Evolutionary conservation across 1,284 basidiomycete species (phyloP).

Genomic region (Phylloporus gajari): DNA sequence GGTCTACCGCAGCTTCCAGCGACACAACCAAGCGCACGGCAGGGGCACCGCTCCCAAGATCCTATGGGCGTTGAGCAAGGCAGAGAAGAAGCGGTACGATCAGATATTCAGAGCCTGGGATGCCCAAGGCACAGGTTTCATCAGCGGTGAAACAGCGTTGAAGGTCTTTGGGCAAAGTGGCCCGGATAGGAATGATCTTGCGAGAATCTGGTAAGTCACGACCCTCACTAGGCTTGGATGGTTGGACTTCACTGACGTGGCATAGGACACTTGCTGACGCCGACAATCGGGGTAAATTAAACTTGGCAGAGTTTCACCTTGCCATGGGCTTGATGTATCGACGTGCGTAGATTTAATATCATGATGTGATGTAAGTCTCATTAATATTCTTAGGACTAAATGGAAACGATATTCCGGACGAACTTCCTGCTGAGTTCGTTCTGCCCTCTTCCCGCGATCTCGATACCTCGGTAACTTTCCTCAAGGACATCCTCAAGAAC

Average conservation of each 20-base stretch:
- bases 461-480: conserved; percentile 89
- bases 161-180: conserved; percentile 98
- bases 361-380: conserved; percentile 1
- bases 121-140: conserved; percentile 83
- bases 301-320: conserved; percentile 96
- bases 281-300: conserved; percentile 93
- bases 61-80: conserved; percentile 89
- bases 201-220: conserved; percentile 86
- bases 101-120: conserved; percentile 99
- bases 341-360: conserved; percentile 62
- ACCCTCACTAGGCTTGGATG: background rate
- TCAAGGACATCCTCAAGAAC: conserved; percentile 90
- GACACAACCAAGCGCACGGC: conserved; percentile 81
- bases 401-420: conserved; percentile 90
- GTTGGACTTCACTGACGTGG: background rate
- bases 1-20: conserved; percentile 84
- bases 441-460: conserved; percentile 95
- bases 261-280: conserved; percentile 88
- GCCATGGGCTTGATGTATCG: conserved; percentile 99
- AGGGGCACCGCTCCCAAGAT: conserved; percentile 75
- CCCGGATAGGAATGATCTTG: conserved; percentile 88
- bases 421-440: conserved; percentile 88
- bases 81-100: conserved; percentile 97
- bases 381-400: conserved; percentile 73
- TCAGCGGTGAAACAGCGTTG: conserved; percentile 85